A percentile compares a stretch with the other conserved stretches of the same genome.
phyloP scores from a whole-genome alignment of 1,284 basidiomycete species.

The Cystobasidium sp. region DNA sequence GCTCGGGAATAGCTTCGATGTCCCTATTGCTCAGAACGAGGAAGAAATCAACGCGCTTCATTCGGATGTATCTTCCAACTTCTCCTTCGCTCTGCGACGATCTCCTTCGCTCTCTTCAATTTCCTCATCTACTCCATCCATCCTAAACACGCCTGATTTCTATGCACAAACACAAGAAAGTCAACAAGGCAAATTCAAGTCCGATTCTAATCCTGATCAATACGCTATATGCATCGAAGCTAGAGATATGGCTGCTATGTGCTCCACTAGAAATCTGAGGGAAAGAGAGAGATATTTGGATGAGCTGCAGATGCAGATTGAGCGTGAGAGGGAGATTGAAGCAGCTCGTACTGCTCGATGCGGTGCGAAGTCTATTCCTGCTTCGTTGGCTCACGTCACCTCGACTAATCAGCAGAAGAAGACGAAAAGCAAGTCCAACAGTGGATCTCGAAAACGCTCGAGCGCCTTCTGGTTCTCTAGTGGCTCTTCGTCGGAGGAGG shows the following conservation, averaged over 20 bases:
- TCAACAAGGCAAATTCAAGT: constrained; percentile 23
- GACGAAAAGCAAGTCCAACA: constrained; percentile 60
- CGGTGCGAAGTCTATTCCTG: background rate
- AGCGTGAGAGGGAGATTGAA: constrained; percentile 37
- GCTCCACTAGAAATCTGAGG: constrained; percentile 63
- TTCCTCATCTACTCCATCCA: background rate
- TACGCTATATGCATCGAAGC: constrained; percentile 86
- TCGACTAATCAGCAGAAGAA: constrained; percentile 63
- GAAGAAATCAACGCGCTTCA: background rate
- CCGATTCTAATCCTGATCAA: constrained; percentile 63
- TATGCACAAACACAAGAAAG: constrained; percentile 4
- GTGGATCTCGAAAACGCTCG: constrained; percentile 50
- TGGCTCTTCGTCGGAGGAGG: constrained; percentile 62
- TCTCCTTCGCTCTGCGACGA: background rate
- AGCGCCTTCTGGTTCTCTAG: constrained; percentile 63
- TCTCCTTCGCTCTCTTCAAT: constrained; percentile 1
- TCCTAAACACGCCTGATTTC: background rate
- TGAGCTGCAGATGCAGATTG: constrained; percentile 62
- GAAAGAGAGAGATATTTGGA: constrained; percentile 62
- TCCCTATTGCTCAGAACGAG: constrained; percentile 61
- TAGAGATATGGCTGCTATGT: constrained; percentile 73
- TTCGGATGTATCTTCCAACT: constrained; percentile 6
- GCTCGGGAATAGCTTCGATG: constrained; percentile 77
- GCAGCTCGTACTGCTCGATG: background rate
- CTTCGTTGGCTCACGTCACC: background rate